Base-by-base conservation (phyloP, 352 stramenopile genomes). In the Globisporangium recalcitrans region DNA sequence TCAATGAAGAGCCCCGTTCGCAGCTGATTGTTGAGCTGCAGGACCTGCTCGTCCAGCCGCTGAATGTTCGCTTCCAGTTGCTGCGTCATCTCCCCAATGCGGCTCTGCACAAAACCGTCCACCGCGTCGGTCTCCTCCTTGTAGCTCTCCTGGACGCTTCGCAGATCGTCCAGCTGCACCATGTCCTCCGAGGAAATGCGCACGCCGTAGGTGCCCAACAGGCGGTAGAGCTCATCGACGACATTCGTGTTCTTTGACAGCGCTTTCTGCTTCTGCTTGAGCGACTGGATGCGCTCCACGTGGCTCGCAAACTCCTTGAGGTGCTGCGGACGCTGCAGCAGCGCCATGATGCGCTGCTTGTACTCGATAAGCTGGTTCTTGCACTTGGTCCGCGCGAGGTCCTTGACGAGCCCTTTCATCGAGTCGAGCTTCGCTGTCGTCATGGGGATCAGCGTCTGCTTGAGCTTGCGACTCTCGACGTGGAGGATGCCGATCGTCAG, bases 381-480 rank as follows among this genome's bases (percentile, higher is more conserved):
- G 72, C 88, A 97, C 49, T 94, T 91, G 10, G 80, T 75, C 0
- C 86, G 75, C 6, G 95, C 95, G 5, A 97, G 70, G 29, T 98
- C 88, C 52, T 93, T 93, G 9, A 98, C 85, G 8, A 98, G 73
- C 0, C 77, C 79, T 75, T 98, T 98, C 76, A 98, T 97, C 1
- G 82, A 71, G 47, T 95, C 88, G n/a, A 98, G 65, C 49, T 97
- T 97, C 11, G 90, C 83, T 19, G 93, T 87, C 0, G 88, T 96
- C 75, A 97, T 96, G 0, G 91, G 93, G n/a, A 95, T 93, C 42
- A 98, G 67, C 46, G 81, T 93, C 52, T 96, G 80, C 68, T 98
- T 97, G 16, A 98, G 87, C 63, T 98, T 97, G 7, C 91, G 76
- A 48, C 82, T 96, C 64, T 98, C 95, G 5, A 98, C 91, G 59